Evolutionary conservation across 2,329 filamentous ascomycete genomes (phyloP).

Genomic region (Xylaria sp.): DNA sequence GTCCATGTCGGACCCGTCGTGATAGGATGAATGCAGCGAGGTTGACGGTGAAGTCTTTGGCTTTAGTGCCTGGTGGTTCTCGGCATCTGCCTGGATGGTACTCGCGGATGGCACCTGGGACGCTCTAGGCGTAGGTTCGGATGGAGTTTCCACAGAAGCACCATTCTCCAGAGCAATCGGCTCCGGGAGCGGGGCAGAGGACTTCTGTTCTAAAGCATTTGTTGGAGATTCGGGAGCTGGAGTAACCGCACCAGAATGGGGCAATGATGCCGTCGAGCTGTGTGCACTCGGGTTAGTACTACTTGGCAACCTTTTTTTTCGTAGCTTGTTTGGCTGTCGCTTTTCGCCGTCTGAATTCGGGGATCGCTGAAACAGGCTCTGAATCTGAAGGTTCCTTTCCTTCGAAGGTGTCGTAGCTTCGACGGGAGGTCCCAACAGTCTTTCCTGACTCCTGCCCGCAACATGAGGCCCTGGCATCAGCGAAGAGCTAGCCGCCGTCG

Average conservation of each 20-base stretch:
- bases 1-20: slow-evolving; percentile 82
- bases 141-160: slow-evolving; percentile 37
- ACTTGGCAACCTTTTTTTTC: slow-evolving; percentile 79
- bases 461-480: slow-evolving; percentile 36
- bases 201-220: slow-evolving; percentile 50
- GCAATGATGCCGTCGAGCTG: slow-evolving; percentile 80
- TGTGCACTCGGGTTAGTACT: slow-evolving; percentile 85
- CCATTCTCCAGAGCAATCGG: slow-evolving; percentile 29
- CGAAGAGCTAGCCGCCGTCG: slow-evolving; percentile 33
- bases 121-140: slow-evolving; percentile 50
- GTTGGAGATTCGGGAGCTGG: slow-evolving; percentile 48
- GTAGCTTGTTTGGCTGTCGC: slow-evolving; percentile 84
- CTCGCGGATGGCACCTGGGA: slow-evolving; percentile 49
- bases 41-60: slow-evolving; percentile 73
- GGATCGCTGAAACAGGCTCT: slow-evolving; percentile 71
- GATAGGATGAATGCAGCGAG: slow-evolving; percentile 76
- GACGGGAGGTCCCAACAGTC: slow-evolving; percentile 45
- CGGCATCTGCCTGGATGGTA: slow-evolving; percentile 47
- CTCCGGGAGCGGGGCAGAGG: slow-evolving; percentile 16
- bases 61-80: slow-evolving; percentile 55
- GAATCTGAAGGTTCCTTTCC: slow-evolving; percentile 71
- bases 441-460: slow-evolving; percentile 53
- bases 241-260: slow-evolving; percentile 49
- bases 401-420: slow-evolving; percentile 60
- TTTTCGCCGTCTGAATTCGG: slow-evolving; percentile 64